phyloP scores from a whole-genome alignment of 495 filamentous ascomycete genomes.

The Letharia columbiana region DNA sequence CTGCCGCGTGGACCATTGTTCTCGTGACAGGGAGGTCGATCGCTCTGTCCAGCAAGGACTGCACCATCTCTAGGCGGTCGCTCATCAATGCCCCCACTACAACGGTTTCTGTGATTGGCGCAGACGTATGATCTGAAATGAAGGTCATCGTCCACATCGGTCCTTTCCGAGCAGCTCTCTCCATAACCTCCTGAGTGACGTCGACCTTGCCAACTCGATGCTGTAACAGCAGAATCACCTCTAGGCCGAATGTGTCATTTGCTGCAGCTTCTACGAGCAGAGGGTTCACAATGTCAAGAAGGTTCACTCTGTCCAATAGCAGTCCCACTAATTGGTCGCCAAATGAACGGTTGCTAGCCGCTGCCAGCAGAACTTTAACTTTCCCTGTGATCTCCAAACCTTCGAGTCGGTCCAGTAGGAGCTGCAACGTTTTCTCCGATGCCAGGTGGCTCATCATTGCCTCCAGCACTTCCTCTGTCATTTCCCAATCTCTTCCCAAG shows the following conservation, averaged over 20 bases:
- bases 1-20: not conserved
- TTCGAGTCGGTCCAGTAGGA: not conserved
- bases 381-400: not conserved
- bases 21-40: not conserved
- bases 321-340: not conserved
- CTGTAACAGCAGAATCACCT: not conserved
- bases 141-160: not conserved
- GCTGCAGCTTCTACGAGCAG: not conserved
- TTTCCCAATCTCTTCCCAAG: not conserved
- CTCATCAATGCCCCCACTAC: not conserved
- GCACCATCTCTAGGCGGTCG: not conserved
- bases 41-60: not conserved
- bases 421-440: not conserved
- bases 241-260: not conserved
- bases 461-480: constrained; percentile 1
- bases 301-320: not conserved
- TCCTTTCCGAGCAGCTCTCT: not conserved
- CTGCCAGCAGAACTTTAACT: not conserved
- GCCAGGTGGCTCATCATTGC: not conserved
- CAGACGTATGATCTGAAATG: not conserved
- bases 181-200: not conserved
- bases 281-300: not conserved
- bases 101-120: not conserved
- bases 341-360: not conserved
- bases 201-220: not conserved